These are phyloP conservation scores for Cladosporium sp. DNA, from an alignment of 2,329 filamentous ascomycete species.

Conservation along the genomic window DNA sequence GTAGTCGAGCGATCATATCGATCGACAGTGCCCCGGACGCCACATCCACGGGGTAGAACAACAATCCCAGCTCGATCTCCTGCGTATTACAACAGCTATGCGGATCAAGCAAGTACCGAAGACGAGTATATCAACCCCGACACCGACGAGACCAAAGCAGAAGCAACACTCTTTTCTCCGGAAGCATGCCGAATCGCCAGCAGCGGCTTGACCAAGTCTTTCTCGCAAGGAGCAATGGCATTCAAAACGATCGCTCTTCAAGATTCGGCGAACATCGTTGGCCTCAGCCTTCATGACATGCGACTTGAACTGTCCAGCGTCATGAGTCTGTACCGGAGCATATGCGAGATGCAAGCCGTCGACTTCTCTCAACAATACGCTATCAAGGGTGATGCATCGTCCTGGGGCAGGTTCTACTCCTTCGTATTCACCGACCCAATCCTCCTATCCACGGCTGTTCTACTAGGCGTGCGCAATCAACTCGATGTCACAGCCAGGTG, in stretches of 20 bases:
- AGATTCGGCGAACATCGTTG: neutral
- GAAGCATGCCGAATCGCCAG: neutral
- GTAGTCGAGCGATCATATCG: neutral
- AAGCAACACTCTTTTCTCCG: neutral
- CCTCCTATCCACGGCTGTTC: conserved; percentile 1
- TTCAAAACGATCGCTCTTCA: conserved; percentile 1
- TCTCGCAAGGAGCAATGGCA: conserved; percentile 1
- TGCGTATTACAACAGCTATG: neutral
- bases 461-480: conserved; percentile 5
- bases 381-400: neutral
- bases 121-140: neutral
- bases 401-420: neutral
- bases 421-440: conserved; percentile 3
- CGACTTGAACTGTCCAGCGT: conserved; percentile 1
- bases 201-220: neutral
- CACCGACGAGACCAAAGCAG: neutral
- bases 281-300: neutral
- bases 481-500: neutral
- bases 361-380: neutral
- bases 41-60: neutral
- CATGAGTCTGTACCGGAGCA: conserved; percentile 1
- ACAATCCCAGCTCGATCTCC: neutral
- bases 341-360: neutral
- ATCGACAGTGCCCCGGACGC: neutral
- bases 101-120: neutral